Base-by-base conservation (phyloP, 192 early-diverging fungal species). In the Cetraspora pellucida region DNA sequence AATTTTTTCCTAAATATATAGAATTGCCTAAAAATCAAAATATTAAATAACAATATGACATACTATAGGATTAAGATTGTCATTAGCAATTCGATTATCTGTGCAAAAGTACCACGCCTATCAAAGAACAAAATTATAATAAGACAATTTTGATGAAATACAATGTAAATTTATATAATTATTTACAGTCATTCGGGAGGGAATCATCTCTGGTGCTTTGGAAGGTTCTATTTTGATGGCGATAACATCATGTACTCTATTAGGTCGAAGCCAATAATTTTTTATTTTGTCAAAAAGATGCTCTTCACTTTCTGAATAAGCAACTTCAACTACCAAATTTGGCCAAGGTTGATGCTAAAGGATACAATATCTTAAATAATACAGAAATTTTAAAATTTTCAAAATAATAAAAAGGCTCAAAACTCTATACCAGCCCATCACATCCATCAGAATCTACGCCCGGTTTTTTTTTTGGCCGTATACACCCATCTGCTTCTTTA, bases 341-440 rank as follows among this genome's bases (percentile, higher is more conserved):
- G 67, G 47, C 49, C 67, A 70, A 47, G 46, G 67, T 30, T 25
- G 43, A 70, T 70, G 19, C 67, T 70, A 50, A 50, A 8, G 21
- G 37, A 14, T n/a, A n/a, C n/a, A n/a, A 45, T 46, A 67, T 65
- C 0, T n/a, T 30, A 7, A 16, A n/a, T 49, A 46, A 23, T 21
- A 70, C 47, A 0, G 1, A 70, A 25, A 70, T 70, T 23, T 49
- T 17, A 70, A 70, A 28, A 23, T 70, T 21, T 49, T 3, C 43
- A 70, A 6, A 70, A 50, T 52, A 65, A 70, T 70, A 49, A 50
- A 65, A 7, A 19, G n/a, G 27, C 9, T 43, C 7, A 70, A 70
- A 8, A 49, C 21, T 50, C 17, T 21, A 70, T 70, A 70, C 49
- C 25, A 0, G 0, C 5, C 67, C 46, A 49, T 70, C 17, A 70